Evolutionary conservation across 2,329 filamentous ascomycete genomes (phyloP).

Genomic region (Curvularia hawaiiensis): DNA sequence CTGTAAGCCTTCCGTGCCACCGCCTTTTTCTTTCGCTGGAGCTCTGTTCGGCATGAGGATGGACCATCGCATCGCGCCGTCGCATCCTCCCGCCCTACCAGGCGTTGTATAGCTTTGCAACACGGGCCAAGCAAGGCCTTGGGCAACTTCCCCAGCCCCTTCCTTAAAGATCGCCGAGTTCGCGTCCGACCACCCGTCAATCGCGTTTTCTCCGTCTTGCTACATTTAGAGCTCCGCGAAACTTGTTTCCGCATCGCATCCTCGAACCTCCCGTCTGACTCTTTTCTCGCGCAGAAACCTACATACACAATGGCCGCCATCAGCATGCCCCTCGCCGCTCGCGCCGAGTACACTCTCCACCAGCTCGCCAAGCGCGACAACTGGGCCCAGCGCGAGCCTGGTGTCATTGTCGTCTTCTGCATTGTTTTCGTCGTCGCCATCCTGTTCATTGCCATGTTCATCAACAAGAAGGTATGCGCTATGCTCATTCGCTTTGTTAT

Average conservation of each 20-base stretch:
- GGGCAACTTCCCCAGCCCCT: constrained; percentile 4
- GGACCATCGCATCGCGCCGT: constrained; percentile 12
- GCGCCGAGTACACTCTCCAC: constrained; percentile 45
- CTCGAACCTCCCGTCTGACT: constrained; percentile 18
- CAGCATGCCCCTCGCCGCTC: constrained; percentile 44
- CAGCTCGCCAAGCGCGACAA: constrained; percentile 59
- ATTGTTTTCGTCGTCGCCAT: constrained; percentile 63
- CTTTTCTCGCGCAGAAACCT: constrained; percentile 25
- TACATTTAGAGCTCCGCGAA: constrained; percentile 9
- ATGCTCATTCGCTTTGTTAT: not conserved
- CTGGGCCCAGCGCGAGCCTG: constrained; percentile 63
- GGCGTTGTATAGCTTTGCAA: constrained; percentile 16
- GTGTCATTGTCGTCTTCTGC: constrained; percentile 67
- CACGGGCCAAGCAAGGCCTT: constrained; percentile 25
- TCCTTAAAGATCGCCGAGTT: not conserved
- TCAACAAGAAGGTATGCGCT: constrained; percentile 52
- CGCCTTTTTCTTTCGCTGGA: constrained; percentile 9
- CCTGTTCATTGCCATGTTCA: constrained; percentile 57
- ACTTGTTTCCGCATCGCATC: constrained; percentile 6
- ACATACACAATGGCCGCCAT: constrained; percentile 46
- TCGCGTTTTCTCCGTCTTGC: constrained; percentile 10
- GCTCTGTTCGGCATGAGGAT: constrained; percentile 21
- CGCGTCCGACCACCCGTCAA: not conserved
- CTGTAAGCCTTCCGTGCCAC: constrained; percentile 37
- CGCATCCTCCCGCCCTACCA: constrained; percentile 14